phyloP scores from a whole-genome alignment of 2,329 filamentous ascomycete species.

The Fusarium mexicanum region DNA sequence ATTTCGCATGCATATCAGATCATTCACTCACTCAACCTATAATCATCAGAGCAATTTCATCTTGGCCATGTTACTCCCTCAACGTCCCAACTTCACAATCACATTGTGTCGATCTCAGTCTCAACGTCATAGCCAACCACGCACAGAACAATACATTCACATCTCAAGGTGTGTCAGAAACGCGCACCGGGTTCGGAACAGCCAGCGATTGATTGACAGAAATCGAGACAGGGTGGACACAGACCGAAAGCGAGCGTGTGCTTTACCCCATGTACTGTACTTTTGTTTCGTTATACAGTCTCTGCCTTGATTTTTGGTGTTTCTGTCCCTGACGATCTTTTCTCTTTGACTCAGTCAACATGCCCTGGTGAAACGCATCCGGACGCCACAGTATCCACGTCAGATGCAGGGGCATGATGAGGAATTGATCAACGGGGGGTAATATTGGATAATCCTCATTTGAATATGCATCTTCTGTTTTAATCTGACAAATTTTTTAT shows the following conservation, averaged over 20 bases:
- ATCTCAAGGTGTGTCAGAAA: background rate
- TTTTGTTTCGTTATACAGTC: background rate
- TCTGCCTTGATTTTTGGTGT: conserved; percentile 25
- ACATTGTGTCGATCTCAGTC: conserved; percentile 3
- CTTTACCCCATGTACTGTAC: background rate
- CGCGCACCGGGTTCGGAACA: conserved; percentile 1
- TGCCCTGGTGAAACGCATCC: conserved; percentile 37
- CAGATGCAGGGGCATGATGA: conserved; percentile 34
- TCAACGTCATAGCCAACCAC: conserved; percentile 3
- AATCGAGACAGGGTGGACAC: conserved; percentile 6
- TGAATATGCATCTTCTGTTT: background rate
- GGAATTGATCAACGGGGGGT: conserved; percentile 18
- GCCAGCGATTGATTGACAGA: background rate
- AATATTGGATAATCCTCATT: conserved; percentile 18
- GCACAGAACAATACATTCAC: conserved; percentile 7
- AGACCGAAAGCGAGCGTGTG: conserved; percentile 8
- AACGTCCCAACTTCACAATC: background rate
- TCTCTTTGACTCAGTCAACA: conserved; percentile 6
- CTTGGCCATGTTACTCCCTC: background rate
- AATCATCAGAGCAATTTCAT: background rate
- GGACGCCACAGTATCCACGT: conserved; percentile 42
- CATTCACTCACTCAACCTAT: background rate
- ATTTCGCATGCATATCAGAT: conserved; percentile 7
- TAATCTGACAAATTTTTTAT: conserved; percentile 14
- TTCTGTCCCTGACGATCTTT: conserved; percentile 42